A percentile compares a stretch with the other conserved stretches of the same genome.
Evolutionary conservation across 2,329 filamentous ascomycete species (phyloP).

Genomic region (Bisporella sp.): DNA sequence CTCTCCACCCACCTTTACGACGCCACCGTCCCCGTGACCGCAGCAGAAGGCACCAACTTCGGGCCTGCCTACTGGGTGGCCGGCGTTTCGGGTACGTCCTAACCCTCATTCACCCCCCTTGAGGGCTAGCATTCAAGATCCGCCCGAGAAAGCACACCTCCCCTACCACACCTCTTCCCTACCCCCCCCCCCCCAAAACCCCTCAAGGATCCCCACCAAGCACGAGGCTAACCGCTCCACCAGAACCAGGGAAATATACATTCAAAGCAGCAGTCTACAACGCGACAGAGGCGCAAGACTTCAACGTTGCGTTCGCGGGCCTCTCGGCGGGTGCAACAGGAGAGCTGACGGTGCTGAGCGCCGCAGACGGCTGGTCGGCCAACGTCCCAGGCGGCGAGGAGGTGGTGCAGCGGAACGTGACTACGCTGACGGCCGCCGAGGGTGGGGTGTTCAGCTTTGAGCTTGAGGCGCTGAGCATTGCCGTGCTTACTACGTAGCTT

Average conservation of each 20-base stretch:
- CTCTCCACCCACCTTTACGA: slow-evolving; percentile 3
- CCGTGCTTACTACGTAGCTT: slow-evolving; percentile 3
- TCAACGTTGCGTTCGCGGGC: slow-evolving; percentile 6
- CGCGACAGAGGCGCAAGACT: not conserved
- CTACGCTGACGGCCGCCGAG: not conserved
- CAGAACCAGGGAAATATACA: not conserved
- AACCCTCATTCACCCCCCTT: not conserved
- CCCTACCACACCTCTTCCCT: too few relatives aligned
- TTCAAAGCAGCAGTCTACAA: slow-evolving; percentile 9
- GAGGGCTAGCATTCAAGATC: too few relatives aligned
- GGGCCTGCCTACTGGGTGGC: slow-evolving; percentile 5
- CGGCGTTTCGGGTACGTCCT: not conserved
- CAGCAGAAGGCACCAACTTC: not conserved
- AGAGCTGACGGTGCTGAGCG: slow-evolving; percentile 4
- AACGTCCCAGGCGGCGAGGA: slow-evolving; percentile 2
- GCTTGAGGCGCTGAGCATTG: slow-evolving; percentile 6
- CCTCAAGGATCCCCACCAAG: too few relatives aligned
- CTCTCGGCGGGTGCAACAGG: not conserved
- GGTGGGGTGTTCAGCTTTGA: slow-evolving; percentile 5
- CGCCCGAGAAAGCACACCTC: too few relatives aligned
- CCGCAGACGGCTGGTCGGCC: not conserved
- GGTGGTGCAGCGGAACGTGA: slow-evolving; percentile 1
- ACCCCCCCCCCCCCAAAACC: too few relatives aligned
- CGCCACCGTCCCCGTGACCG: slow-evolving; percentile 3
- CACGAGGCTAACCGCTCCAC: too few relatives aligned